Evolutionary conservation across 371 early-diverging fungal genomes (phyloP), one percentile per base, ranked within the genome.

Genomic region (Rhizopus delemar): DNA sequence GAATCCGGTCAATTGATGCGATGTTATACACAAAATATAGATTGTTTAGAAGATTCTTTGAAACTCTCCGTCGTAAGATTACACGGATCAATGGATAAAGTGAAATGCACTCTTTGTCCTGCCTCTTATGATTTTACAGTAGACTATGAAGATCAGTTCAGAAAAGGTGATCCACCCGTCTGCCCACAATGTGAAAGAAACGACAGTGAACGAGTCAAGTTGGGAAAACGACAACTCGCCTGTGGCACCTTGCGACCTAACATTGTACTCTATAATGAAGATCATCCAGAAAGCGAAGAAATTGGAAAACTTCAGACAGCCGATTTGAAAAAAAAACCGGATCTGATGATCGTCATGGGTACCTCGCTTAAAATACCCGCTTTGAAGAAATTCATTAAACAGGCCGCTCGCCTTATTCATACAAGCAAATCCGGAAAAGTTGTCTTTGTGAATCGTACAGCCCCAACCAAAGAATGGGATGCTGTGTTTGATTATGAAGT

Each of bases 1-100:
- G 84, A 88, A 38, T 73, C 76, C 13, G 90, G 91, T 39, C 83
- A 86, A 66, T 72, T 95, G 45, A 68, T 90, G 36, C 83, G 98
- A 7, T 95, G 93, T 71, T 98, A 98, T 65, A 96, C 98, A 46
- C 98, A 98, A 74, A 98, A 98, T 74, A 97, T 98, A 60, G 98
- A 98, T 66, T 90, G 94, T 51, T 74, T 98, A 16, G 98, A 97
- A 68, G 84, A 80, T 22, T 73, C 83, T 11, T 62, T 83, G 4
- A 78, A 80, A 13, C 60, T 86, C 43, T 73, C 76, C 5, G 92
- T 94, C 0, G 92, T 98, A 8, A 93, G 93, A 70, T 81, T 97
- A 8, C 97, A 98, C 79, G 97, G 98, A 9, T 83, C 90, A 22
- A 85, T 98, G 73, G 83, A 88, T 58, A 82, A 75, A 35, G 86